Evolutionary conservation across 2,329 filamentous ascomycete genomes (phyloP).

Genomic region (Fusarium pseudonygamai): DNA sequence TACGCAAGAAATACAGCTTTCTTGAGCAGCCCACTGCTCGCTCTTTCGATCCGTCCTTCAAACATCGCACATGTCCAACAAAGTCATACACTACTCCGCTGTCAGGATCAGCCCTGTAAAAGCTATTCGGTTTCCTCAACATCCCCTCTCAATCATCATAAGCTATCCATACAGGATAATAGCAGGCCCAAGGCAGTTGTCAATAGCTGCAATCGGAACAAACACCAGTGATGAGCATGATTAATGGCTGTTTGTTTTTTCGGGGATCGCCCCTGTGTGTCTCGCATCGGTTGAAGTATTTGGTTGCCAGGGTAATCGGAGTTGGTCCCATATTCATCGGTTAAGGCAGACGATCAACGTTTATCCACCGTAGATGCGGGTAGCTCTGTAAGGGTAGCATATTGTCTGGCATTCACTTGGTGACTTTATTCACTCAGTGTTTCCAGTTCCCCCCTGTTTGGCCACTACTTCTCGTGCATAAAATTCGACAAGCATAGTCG

Average conservation of each 20-base stretch:
- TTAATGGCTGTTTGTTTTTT: neutral
- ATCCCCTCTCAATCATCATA: constrained; percentile 3
- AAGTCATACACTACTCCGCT: constrained; percentile 24
- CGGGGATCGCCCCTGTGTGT: constrained; percentile 2
- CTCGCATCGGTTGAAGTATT: constrained; percentile 9
- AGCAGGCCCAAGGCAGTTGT: neutral
- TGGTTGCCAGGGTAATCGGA: neutral
- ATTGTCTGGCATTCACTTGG: neutral
- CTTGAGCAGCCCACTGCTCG: constrained; percentile 38
- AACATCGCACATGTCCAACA: constrained; percentile 29
- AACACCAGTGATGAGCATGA: neutral
- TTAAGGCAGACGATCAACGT: neutral
- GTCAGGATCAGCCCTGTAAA: neutral
- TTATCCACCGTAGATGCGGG: neutral
- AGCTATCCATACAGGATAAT: neutral
- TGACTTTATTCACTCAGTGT: constrained; percentile 31
- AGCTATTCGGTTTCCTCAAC: neutral
- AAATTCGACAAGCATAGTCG: constrained; percentile 98
- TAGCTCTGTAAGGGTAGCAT: neutral
- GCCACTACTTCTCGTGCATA: constrained; percentile 88
- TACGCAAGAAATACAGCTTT: constrained; percentile 35
- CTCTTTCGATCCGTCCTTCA: constrained; percentile 26
- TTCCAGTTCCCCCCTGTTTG: constrained; percentile 31
- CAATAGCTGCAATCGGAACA: neutral
- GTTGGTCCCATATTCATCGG: neutral